A percentile compares a stretch with the other conserved stretches of the same genome.
Conservation (phyloP, 257 asterid species). For the Euphrasia confusa region DNA sequence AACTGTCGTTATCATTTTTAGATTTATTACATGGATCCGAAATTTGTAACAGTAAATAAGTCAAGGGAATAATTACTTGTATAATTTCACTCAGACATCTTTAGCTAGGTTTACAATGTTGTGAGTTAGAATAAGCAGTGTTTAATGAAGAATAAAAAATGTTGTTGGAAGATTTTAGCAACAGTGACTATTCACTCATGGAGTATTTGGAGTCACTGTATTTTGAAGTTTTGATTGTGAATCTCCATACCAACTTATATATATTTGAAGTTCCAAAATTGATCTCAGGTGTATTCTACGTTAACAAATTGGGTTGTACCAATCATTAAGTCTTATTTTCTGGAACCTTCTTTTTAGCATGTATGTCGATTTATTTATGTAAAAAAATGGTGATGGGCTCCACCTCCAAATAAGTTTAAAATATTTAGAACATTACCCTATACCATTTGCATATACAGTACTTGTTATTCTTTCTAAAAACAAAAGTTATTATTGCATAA, state of each 20-base stretch:
- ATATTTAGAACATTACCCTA: neutral
- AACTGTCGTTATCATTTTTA: neutral
- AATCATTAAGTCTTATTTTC: neutral
- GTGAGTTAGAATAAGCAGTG: neutral
- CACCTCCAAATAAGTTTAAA: neutral
- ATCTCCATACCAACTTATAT: no score
- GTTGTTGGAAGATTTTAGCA: neutral
- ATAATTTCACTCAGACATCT: neutral
- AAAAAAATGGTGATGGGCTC: neutral
- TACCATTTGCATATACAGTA: slow-evolving; percentile 1
- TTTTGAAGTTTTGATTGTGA: no score
- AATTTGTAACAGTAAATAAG: neutral
- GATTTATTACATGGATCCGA: neutral
- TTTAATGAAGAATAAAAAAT: neutral
- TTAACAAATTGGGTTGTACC: no score
- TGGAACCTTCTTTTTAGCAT: neutral
- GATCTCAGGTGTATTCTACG: no score
- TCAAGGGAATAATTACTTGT: neutral
- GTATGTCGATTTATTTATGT: neutral
- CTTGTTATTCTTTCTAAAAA: neutral
- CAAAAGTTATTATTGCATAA: neutral
- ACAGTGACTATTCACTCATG: neutral
- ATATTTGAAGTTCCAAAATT: no score
- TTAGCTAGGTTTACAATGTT: neutral
- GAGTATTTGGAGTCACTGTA: neutral